Evolutionary conservation across 768 basidiomycete species (phyloP), one percentile per base, ranked within the genome.

Genomic region (Mycena alexandri): DNA sequence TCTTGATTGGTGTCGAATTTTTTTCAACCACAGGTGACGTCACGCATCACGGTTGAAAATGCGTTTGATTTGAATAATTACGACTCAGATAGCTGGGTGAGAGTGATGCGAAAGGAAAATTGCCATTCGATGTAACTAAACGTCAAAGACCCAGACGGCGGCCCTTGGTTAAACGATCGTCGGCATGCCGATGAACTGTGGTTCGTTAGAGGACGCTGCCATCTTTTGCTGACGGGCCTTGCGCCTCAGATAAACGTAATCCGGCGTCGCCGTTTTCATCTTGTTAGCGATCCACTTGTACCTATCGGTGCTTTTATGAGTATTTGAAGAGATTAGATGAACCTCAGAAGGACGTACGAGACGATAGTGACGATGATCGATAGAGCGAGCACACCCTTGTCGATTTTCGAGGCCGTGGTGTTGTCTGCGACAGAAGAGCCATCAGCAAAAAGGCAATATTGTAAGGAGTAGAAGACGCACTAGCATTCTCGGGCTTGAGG

Each of bases 321-420:
- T 17, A 44, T 14, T 29, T 22, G 16, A 43, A 91, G 75, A 87
- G 72, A 47, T n/a, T 77, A 81, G 34, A 12, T 6, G 34, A 38
- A 10, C 68, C 85, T 85, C 70, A 95, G 91, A 75, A 91, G 95
- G 91, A 92, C 95, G 83, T 90, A 90, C 1, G 95, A 90, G 21
- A 78, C 75, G 56, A 93, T 59, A 0, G 95, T 96, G 69, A 96
- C 86, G 22, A 93, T 25, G 25, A 89, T 74, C 1, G 93, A 92
- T 41, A 93, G 56, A 7, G 75, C 89, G 25, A 94, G 77, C 4
- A 96, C 91, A 6, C 83, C 76, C 63, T 92, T 86, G 57, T 89
- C 90, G 63, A 95, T 84, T 64, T 91, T 87, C 66, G 83, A 87
- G 73, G 88, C 44, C 38, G 33, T 38, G 10, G 43, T 51, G 16